Evolutionary conservation across 108 stramenopile species (phyloP), one percentile per base, ranked within the genome.

Genomic region (Cyclostephanos tholiformis): DNA sequence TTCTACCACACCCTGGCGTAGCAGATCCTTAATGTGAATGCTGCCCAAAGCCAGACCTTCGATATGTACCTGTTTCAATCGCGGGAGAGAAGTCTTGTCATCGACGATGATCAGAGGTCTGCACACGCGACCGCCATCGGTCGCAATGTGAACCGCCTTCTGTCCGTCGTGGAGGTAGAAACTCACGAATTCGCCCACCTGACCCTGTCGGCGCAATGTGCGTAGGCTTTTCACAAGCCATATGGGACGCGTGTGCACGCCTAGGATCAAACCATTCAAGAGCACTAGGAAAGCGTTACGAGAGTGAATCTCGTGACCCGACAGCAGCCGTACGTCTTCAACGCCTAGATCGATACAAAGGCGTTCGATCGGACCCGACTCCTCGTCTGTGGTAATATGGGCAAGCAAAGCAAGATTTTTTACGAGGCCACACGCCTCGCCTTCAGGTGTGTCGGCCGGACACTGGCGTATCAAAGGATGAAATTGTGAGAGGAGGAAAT

Each of bases 401-500:
- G 97, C 94, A 72, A 99, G 90, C 13, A 99, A 89, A 3, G 99
- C 99, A 17, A 99, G 85, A 75, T 99, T 98, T 79, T 99, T 99
- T 27, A 99, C 98, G 65, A 99, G 83, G 12, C 99, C 99, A 68
- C 97, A 97, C 35, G 97, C 97, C 78, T 99, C 97, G 29, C 99
- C 99, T 75, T 99, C 99, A 9, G 99, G 99, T 4, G 98, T 99
- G 74, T 99, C 98, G 14, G 96, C 96, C 16, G 97, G 96, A 81
- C 99, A 99, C 20, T 46, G 44, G 44, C 14, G 16, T 46, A 46
- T 46, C 44, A 14, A 46, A 17, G 44, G 44, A 46, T 13, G 16
- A 46, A 14, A 46, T 12, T 14, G 14, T 46, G 44, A 46, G 44
- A 13, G 16, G 16, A 32, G 32, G 2, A 32, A 32, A 4, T 32